phyloP scores from a whole-genome alignment of 805 yeast species.

The Saccharomycopsis javanensis region DNA sequence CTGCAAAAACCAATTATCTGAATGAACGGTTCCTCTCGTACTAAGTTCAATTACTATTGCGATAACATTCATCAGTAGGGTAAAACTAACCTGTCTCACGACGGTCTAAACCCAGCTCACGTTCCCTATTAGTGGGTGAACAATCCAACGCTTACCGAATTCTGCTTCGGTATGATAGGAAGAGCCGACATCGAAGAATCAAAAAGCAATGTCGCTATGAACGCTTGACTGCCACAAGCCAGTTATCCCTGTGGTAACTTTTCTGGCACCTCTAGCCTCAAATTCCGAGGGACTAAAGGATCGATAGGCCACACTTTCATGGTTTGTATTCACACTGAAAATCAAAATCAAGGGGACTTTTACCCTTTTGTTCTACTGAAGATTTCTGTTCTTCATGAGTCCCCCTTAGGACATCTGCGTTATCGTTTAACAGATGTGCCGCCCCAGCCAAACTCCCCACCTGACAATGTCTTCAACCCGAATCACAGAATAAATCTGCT shows the following conservation, averaged over 20 bases:
- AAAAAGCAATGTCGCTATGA: constrained; percentile 1
- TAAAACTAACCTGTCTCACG: constrained; percentile 38
- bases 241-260: constrained; percentile 32
- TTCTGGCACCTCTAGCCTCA: constrained; percentile 39
- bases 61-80: constrained; percentile 34
- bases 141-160: constrained; percentile 1
- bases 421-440: constrained; percentile 39
- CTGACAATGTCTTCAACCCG: constrained; percentile 33
- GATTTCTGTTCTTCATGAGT: constrained; percentile 40
- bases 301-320: constrained; percentile 42
- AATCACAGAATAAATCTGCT: neutral
- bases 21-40: constrained; percentile 40
- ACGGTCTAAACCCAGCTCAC: constrained; percentile 30
- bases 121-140: constrained; percentile 1
- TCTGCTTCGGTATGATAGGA: constrained; percentile 1
- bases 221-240: constrained; percentile 1
- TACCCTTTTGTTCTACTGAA: constrained; percentile 39
- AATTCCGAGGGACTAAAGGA: constrained; percentile 37
- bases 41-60: constrained; percentile 36
- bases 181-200: constrained; percentile 1
- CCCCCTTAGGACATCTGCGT: constrained; percentile 37
- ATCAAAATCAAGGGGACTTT: constrained; percentile 38
- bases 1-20: constrained; percentile 39
- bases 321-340: constrained; percentile 39
- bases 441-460: constrained; percentile 40